Percentiles rank a stretch among this genome's conserved stretches.
Conservation (phyloP, 345 rosid species). For the Trapa incisa region DNA sequence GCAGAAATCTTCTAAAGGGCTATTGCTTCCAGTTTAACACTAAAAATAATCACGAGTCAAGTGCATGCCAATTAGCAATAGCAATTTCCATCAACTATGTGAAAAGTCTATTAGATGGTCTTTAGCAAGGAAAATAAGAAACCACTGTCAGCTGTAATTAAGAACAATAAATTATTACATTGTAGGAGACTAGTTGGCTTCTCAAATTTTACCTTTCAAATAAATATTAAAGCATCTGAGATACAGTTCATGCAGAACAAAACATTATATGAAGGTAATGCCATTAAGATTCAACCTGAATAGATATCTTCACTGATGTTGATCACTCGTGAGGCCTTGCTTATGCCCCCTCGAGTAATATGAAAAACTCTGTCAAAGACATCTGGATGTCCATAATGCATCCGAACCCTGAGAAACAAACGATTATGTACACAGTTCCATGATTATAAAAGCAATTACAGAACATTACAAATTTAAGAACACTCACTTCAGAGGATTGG, state of each 20-base stretch:
- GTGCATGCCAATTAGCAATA: not conserved
- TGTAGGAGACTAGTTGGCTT: not conserved
- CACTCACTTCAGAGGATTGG: constrained; percentile 89
- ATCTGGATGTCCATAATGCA: constrained; percentile 99
- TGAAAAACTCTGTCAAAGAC: constrained; percentile 95
- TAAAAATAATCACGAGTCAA: not conserved
- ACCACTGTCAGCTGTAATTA: not conserved
- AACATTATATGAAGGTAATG: not conserved
- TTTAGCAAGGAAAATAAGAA: not conserved
- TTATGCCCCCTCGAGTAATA: constrained; percentile 95
- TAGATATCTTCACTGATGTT: constrained; percentile 94
- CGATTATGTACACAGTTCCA: not conserved
- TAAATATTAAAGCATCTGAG: not conserved
- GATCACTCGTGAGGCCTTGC: constrained; percentile 98
- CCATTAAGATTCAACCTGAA: constrained; percentile 42
- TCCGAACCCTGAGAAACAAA: constrained; percentile 53
- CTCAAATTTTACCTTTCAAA: not conserved
- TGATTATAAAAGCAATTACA: not conserved
- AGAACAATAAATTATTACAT: no score
- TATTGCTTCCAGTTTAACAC: not conserved
- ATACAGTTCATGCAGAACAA: not conserved
- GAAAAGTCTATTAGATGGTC: not conserved
- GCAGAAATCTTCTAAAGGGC: not conserved
- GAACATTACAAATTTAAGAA: not conserved
- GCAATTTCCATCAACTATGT: not conserved